phyloP scores from a whole-genome alignment of 345 rosid species.

The Diplotaxis tenuifolia region DNA sequence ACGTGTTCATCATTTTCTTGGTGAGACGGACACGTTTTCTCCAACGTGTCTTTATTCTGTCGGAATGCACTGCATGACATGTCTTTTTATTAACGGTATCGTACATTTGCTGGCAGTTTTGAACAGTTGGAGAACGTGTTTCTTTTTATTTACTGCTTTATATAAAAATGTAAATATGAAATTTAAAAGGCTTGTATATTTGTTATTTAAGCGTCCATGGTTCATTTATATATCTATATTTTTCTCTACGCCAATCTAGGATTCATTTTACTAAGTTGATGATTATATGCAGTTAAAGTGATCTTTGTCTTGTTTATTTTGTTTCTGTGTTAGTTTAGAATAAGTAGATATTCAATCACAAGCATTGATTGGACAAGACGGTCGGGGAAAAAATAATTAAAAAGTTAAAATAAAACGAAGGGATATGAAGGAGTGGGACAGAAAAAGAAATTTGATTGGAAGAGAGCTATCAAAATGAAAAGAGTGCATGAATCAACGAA shows the following conservation, averaged over 20 bases:
- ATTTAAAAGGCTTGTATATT: no score
- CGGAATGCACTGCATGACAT: conserved; percentile 30
- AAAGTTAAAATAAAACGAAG: conserved; percentile 8
- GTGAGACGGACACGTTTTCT: conserved; percentile 37
- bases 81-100: conserved; percentile 35
- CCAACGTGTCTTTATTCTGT: conserved; percentile 29
- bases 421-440: conserved; percentile 33
- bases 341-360: conserved; percentile 23
- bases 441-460: conserved; percentile 28
- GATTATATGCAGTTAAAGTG: conserved; percentile 2
- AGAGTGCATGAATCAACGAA: conserved; percentile 36
- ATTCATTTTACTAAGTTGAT: not conserved
- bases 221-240: no score
- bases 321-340: not conserved
- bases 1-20: conserved; percentile 18
- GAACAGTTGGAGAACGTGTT: conserved; percentile 19
- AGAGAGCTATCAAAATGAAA: conserved; percentile 28
- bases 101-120: conserved; percentile 37
- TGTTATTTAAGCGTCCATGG: no score
- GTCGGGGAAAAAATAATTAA: not conserved
- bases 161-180: no score
- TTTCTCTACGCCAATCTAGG: no score
- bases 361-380: conserved; percentile 37
- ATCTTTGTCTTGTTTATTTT: no score
- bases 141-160: not conserved